Evolutionary conservation across 2,329 filamentous ascomycete genomes (phyloP), one percentile per base, ranked within the genome.

Genomic region (Diaporthe australafricana): DNA sequence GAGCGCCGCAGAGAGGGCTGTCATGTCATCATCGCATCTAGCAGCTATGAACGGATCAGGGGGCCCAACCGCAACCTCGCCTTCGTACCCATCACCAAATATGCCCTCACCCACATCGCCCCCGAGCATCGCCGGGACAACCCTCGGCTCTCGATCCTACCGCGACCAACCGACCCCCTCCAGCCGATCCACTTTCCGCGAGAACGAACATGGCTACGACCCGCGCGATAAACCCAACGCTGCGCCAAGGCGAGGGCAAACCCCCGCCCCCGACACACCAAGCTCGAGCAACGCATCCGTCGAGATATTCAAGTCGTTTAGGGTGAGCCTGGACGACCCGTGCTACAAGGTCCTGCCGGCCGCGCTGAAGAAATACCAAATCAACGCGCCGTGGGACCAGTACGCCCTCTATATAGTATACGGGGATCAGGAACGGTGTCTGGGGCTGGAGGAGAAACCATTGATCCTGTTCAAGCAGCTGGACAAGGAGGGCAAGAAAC

Each of bases 291-390:
- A 87, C 72, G 84, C 87, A 16, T 90, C 89, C 1, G 95, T 98
- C 72, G 96, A 99, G 82, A 98, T 99, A 72, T 98, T 98, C 90
- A 99, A 99, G 82, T 97, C 94, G 1, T 99, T 99, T 88, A 92
- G 96, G 48, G 96, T 99, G 74, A 96, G 94, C 80, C 97, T 98
- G 89, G 96, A 99, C 77, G 96, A 99, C 79, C 96, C 96, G 3
- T 99, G 96, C 84, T 93, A 98, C 85, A 98, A 98, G 81, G 96
- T 99, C 35, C 87, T 99, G 2, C 96, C 96, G 1, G 96, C 97
- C 20, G 96, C 96, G 2, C 88, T 99, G 22, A 97, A 97, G 81
- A 98, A 98, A 81, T 99, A 99, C 84, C 96, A 98, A 80, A 99
- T 99, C 85, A 96, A 97, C 76, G 96, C 95, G 27, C 96, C 98